These are phyloP conservation scores for Aspergillus eucalypticola DNA, from an alignment of 2,329 filamentous ascomycete genomes.

Conservation along the genomic window DNA sequence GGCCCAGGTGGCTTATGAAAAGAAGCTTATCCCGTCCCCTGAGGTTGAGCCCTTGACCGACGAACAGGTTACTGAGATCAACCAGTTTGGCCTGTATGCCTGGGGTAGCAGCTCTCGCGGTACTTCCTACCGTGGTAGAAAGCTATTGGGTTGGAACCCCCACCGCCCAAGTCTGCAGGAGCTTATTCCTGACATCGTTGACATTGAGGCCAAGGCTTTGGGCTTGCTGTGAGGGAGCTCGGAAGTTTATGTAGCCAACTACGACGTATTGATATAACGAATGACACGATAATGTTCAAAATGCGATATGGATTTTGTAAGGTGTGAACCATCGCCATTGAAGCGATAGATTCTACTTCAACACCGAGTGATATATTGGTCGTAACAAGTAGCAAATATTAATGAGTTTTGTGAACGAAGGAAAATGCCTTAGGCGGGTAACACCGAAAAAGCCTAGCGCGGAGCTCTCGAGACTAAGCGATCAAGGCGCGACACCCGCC, in stretches of 20 bases:
- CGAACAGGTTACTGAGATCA: slow-evolving; percentile 45
- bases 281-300: not conserved
- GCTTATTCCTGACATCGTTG: slow-evolving; percentile 56
- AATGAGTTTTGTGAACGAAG: not conserved
- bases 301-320: not conserved
- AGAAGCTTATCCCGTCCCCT: slow-evolving; percentile 52
- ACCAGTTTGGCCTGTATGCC: slow-evolving; percentile 35
- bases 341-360: not conserved
- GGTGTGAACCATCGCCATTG: too few species aligned
- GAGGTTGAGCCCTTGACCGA: slow-evolving; percentile 39
- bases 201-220: slow-evolving; percentile 47
- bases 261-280: slow-evolving; percentile 2
- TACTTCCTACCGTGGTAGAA: slow-evolving; percentile 37
- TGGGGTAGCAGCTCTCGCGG: slow-evolving; percentile 44
- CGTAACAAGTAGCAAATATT: not conserved
- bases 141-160: slow-evolving; percentile 42
- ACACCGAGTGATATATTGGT: not conserved
- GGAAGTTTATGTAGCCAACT: not conserved
- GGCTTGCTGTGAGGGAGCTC: slow-evolving; percentile 28
- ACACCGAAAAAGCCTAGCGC: not conserved
- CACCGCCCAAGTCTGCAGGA: slow-evolving; percentile 53
- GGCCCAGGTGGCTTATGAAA: slow-evolving; percentile 51
- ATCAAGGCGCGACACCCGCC: not conserved
- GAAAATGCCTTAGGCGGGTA: not conserved
- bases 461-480: not conserved